Base-by-base conservation (phyloP, 2,329 filamentous ascomycete species). In the Talaromyces sp. region DNA sequence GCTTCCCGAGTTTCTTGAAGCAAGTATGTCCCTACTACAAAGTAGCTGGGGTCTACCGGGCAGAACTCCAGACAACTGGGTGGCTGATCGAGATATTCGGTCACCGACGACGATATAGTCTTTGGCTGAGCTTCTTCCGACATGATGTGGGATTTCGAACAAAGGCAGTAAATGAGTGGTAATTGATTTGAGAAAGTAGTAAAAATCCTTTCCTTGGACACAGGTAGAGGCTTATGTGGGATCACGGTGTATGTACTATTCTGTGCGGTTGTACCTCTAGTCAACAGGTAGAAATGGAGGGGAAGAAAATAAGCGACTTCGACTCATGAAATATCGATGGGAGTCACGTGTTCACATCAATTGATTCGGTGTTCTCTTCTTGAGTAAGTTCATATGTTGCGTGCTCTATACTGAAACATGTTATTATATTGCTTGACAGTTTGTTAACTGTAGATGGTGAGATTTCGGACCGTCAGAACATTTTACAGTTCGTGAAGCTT, bases 21-120 rank as follows among this genome's bases (percentile, higher is more conserved):
- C 68, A 90, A 86, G 77, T 97, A 97, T 1, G 93, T 97, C 45
- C 93, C 94, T 58, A 97, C 85, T 0, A 96, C 82, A 69, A 96
- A 89, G 72, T 89, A 86, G 0, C 87, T 79, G 0, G 86, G 85
- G 65, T 87, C 67, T 10, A 71, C 68, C 2, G 75, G 78, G 53
- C 77, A 80, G 63, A 81, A 81, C 67, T 80, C 76, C 1, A 81
- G 73, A 66, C 80, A 82, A 68, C 79, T 81, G 2, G 80, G 79
- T 15, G 79, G 80, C 64, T 79, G 75, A 63, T 81, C 77, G 7
- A 80, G 71, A 60, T 76, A 78, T 36, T 76, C 68, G 2, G 77
- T 80, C 5, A 70, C 73, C 25, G 68, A 64, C 5, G 78, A 78
- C 22, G 65, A 61, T 56, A 63, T 36, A 45, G 13, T 59, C 15